Evolutionary conservation across 345 rosid species (phyloP), one percentile per base, ranked within the genome.

Genomic region (Boechera retrofracta): DNA sequence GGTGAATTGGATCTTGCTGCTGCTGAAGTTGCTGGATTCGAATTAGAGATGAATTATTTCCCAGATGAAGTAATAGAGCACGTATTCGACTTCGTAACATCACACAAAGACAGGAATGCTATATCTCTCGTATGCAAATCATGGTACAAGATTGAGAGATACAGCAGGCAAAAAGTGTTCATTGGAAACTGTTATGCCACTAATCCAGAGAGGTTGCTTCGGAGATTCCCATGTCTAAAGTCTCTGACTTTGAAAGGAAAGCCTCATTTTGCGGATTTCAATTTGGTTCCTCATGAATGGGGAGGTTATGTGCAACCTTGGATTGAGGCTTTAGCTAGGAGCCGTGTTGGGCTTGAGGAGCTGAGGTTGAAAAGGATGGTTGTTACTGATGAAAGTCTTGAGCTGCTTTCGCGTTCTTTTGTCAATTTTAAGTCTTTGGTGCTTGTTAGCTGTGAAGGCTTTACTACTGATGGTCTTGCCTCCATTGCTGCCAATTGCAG

Each of bases 191-290:
- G 99, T 65, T 95, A 95, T 62, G 84, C 97, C 0, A 86, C 88
- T 45, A 89, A 80, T 64, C 98, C 99, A 3, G 87, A 83, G 83
- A 87, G 93, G 61, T 62, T 91, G 72, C 78, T 89, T 5, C 69
- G 77, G 15, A 89, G 99, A 83, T 95, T 95, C 56, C 96, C 97
- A 1, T 82, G 79, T 39, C 73, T 95, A 1, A 91, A 80, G 72
- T 91, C 99, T 0, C 60, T 95, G 18, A 86, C 90, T 56, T 72
- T 95, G 80, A 95, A 95, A 82, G 99, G 99, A 5, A 95, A 92
- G 79, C 99, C 99, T 74, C 99, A 95, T 87, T 95, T 95, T 63
- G 98, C 99, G 0, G 98, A 92, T 75, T 95, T 95, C 76, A 91
- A 89, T 80, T 62, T 92, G 83, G 96, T 95, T 39, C 99, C 99